A percentile compares a stretch with the other conserved stretches of the same genome.
phyloP scores from a whole-genome alignment of 345 rosid species.

The Citrus maxima region DNA sequence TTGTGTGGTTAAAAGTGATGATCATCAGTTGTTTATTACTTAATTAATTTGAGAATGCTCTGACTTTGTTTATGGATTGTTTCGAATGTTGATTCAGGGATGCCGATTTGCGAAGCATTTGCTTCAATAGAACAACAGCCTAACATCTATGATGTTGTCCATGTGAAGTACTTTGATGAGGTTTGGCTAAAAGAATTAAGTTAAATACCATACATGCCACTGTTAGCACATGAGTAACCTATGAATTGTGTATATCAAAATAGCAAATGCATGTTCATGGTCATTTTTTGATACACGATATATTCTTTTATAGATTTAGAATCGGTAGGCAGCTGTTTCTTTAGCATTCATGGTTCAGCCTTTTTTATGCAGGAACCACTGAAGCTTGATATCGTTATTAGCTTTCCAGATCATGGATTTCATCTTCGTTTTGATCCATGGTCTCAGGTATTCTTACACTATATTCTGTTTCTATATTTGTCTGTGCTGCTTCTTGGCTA shows the following conservation, averaged over 20 bases:
- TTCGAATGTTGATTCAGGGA: slow-evolving; percentile 45
- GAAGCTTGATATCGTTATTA: slow-evolving; percentile 81
- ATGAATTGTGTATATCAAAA: background rate
- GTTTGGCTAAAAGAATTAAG: slow-evolving; percentile 29
- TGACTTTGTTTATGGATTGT: slow-evolving; percentile 6
- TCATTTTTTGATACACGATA: too few species aligned
- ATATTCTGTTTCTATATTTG: background rate
- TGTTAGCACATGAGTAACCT: background rate
- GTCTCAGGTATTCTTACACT: slow-evolving; percentile 72
- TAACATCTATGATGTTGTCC: slow-evolving; percentile 89
- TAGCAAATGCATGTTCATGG: background rate
- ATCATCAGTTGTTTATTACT: background rate
- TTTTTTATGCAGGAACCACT: slow-evolving; percentile 69
- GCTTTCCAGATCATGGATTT: slow-evolving; percentile 98
- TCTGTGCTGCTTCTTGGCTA: background rate
- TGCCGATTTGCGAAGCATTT: slow-evolving; percentile 95
- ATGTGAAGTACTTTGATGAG: slow-evolving; percentile 90
- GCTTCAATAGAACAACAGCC: slow-evolving; percentile 93
- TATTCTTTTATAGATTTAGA: background rate
- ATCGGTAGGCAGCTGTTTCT: background rate
- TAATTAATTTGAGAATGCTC: background rate
- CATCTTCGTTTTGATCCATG: slow-evolving; percentile 96
- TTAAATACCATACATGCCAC: background rate
- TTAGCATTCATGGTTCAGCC: background rate
- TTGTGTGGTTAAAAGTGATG: background rate